These are phyloP conservation scores for Saccharum hybrid DNA, from an alignment of 202 grass and related monocot species.

Conservation along the genomic window DNA sequence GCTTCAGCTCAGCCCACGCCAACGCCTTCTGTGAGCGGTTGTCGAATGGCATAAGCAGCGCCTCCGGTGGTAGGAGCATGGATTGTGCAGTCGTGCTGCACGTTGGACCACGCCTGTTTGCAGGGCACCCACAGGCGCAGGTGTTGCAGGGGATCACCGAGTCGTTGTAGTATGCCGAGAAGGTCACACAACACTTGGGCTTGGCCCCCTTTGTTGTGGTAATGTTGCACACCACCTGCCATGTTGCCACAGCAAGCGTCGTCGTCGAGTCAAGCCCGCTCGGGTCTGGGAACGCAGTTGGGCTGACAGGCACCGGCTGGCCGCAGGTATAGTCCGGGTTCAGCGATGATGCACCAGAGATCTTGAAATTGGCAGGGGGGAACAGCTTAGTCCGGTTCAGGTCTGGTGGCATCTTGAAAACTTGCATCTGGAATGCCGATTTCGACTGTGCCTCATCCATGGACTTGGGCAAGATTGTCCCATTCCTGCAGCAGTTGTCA, in stretches of 20 bases:
- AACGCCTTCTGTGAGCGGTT: conserved; percentile 74
- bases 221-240: conserved; percentile 94
- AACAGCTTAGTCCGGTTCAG: conserved; percentile 73
- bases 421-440: conserved; percentile 94
- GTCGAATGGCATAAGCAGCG: conserved; percentile 81
- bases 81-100: conserved; percentile 75
- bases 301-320: conserved; percentile 61
- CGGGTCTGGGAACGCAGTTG: conserved; percentile 72
- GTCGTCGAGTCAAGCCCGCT: conserved; percentile 79
- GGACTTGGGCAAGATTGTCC: conserved; percentile 82
- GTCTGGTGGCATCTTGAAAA: conserved; percentile 97
- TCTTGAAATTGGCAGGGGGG: conserved; percentile 77
- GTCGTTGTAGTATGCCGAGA: conserved; percentile 88
- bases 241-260: conserved; percentile 56
- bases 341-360: conserved; percentile 63
- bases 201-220: conserved; percentile 51
- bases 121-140: conserved; percentile 78
- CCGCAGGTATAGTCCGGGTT: conserved; percentile 80
- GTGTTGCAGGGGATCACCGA: conserved; percentile 91
- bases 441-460: conserved; percentile 83
- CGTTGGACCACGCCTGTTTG: conserved; percentile 55
- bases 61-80: conserved; percentile 76
- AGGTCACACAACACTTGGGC: conserved; percentile 95
- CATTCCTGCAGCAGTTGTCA: conserved; percentile 84
- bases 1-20: conserved; percentile 83